Evolutionary conservation across 2,329 filamentous ascomycete species (phyloP), one percentile per base, ranked within the genome.

Genomic region (Botrytis tulipae): DNA sequence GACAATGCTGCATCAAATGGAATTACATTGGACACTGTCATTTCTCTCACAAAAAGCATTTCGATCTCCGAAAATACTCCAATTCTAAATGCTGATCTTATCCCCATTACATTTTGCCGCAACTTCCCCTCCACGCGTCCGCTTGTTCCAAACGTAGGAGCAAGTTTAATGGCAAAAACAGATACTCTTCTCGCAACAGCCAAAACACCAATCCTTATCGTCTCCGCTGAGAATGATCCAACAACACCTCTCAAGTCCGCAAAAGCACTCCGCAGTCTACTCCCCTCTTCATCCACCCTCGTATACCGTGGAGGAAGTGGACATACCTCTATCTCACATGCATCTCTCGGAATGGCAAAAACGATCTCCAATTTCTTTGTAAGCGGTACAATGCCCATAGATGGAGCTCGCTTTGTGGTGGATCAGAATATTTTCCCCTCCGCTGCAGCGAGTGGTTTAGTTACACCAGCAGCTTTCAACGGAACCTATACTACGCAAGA

Each of bases 81-180:
- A 37, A 46, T 76, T 9, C 44, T 76, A 4, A 71, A 25, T 29
- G 74, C 75, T 16, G 75, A 70, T 20, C 65, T 76, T 35, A 74
- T 44, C 9, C 74, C 75, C 4, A 65, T 76, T 14, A 67, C 57
- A 44, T 76, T 76, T 67, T 76, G 75, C 48, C 74, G 75, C 32
- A 73, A 76, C 63, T 76, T 76, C 44, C 74, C 74, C 72, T 66
- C 73, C 37, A 74, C 51, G 4, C 73, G 75, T 1, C 74, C 75
- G 8, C 66, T 72, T 14, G 46, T 76, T 6, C 25, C 35, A 10
- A 70, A 70, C 20, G 44, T 70, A 16, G 74, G 74, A 18, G 62
- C 48, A 14, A 65, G 59, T 20, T n/a, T 37, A 5, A 69, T 69
- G 66, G n/a, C 48, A 8, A 44, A 57, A n/a, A 69, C 66, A 32